Base-by-base conservation (phyloP, 192 early-diverging fungal genomes). In the Phycomyces blakesleeanus region DNA sequence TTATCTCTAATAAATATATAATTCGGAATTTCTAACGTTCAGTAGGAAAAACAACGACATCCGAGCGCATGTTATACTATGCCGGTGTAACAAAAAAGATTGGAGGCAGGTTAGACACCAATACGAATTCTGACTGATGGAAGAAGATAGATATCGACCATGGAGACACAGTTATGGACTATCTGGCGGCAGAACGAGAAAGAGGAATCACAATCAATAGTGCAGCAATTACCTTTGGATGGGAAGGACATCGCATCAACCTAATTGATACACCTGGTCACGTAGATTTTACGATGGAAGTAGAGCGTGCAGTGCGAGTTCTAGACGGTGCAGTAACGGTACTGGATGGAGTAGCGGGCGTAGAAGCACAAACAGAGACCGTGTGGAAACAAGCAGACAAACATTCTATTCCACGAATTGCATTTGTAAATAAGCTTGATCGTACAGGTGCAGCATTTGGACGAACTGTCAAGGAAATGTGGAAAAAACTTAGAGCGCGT, bases 371-470 rank as follows among this genome's bases (percentile, higher is more conserved):
- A 72, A 98, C 96, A n/a, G 88, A 91, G 68, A 94, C 89, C 0
- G 96, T 96, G 26, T 95, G 93, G 93, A 57, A 72, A 21, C 96
- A 98, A 72, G 93, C 95, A 53, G 82, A 85, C 59, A 74, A 87
- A 12, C 94, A 96, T 61, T 63, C 71, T 0, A 81, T 96, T 0
- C 93, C 96, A 2, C 83, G 93, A 0, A 77, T 98, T 16, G 84
- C 87, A 0, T 94, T 91, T 81, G 83, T 97, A n/a, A 98, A 98
- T 79, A 98, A 98, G 66, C 90, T 98, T 89, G 96, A 98, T 67
- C 78, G 96, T 3, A 76, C 80, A 4, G 96, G 93, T 4, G 90
- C 91, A 3, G 75, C 72, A 0, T 83, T 90, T 63, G 79, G 76
- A 1, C 73, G 80, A 29, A 83, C 86, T 0, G 76, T 90, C 3